These are phyloP conservation scores for Tillandsia leiboldiana DNA, from an alignment of 176 grass and related monocot species.

Conservation along the genomic window DNA sequence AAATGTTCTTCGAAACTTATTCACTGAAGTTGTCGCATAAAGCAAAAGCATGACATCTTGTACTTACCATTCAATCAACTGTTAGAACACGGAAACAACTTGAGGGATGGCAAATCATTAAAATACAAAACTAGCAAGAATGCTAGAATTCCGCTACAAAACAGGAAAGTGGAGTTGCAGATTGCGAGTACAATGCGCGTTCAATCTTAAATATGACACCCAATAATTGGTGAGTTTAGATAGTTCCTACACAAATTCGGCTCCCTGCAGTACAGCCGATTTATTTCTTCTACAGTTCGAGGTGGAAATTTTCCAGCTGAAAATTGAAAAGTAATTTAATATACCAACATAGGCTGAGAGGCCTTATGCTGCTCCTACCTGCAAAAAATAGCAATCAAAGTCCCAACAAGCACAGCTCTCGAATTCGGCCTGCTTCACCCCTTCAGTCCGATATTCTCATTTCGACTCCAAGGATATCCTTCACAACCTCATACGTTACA, in stretches of 20 bases:
- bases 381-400: conserved; percentile 45
- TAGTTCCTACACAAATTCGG: conserved; percentile 30
- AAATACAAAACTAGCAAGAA: too few relatives aligned
- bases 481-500: conserved; percentile 89
- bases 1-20: too few relatives aligned
- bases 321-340: conserved; percentile 38
- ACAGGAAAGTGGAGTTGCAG: conserved; percentile 6
- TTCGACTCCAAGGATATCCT: conserved; percentile 96
- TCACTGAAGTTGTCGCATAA: too few relatives aligned
- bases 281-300: conserved; percentile 36
- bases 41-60: too few relatives aligned
- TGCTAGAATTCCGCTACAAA: too few relatives aligned
- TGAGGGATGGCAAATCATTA: too few relatives aligned
- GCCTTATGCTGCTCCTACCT: conserved; percentile 50
- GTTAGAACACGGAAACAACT: too few relatives aligned
- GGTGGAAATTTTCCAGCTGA: background rate
- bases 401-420: conserved; percentile 53
- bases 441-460: conserved; percentile 96
- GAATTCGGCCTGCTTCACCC: conserved; percentile 22
- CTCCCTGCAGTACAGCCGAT: conserved; percentile 46
- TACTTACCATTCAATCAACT: too few relatives aligned
- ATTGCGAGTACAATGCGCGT: conserved; percentile 22
- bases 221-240: conserved; percentile 37
- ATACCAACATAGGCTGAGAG: conserved; percentile 48
- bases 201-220: conserved; percentile 46